Conservation (phyloP, 345 rosid species). For the thale cress (Arabidopsis thaliana) region TAIR10.1 NC_003075.7:2480501-2481000, state of each 20-base stretch:
- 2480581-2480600: neutral
- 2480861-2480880: conserved; percentile 7
- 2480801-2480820: neutral
- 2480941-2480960: neutral
- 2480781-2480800: neutral
- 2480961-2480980: neutral
- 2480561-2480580: neutral
- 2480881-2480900: neutral
- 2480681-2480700: neutral
- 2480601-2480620: neutral
- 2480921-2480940: neutral
- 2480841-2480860: neutral
- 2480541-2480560: neutral
- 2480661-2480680: neutral
- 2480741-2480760: neutral
- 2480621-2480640: neutral
- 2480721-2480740: neutral
- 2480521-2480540: neutral
- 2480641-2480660: neutral
- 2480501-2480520: neutral
- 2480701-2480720: neutral
- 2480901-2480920: neutral
- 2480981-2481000: neutral
- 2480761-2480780: neutral
- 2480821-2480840: conserved; percentile 12